Percentiles rank a stretch among this genome's conserved stretches.
Conservation (phyloP, 73 alveolate species). For the Paramecium tetraurelia region DNA sequence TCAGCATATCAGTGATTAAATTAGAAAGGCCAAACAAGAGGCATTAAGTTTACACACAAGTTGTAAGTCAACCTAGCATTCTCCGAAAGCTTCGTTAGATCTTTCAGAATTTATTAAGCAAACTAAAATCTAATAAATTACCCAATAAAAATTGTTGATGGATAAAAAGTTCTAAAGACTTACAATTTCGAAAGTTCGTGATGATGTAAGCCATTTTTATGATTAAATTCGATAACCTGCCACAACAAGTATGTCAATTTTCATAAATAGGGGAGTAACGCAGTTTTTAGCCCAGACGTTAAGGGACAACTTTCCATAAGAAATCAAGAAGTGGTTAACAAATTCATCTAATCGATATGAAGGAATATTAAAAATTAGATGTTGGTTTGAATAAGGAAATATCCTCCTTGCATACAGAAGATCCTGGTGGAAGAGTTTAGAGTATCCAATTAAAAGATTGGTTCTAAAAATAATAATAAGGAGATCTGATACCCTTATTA, state of each 20-base stretch:
- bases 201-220: constrained; percentile 44
- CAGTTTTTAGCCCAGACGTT: neutral
- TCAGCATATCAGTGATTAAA: neutral
- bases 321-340: neutral
- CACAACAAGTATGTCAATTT: neutral
- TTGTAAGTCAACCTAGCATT: neutral
- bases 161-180: neutral
- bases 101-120: neutral
- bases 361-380: neutral
- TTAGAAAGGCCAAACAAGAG: neutral
- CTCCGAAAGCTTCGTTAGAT: neutral
- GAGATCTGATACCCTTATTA: neutral
- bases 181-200: neutral
- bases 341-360: neutral
- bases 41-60: neutral
- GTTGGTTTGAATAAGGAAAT: neutral
- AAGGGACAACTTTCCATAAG: neutral
- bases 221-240: neutral
- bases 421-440: constrained; percentile 26
- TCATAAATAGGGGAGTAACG: constrained; percentile 4
- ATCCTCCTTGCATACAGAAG: neutral
- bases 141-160: neutral
- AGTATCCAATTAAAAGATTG: constrained; percentile 21
- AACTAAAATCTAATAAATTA: neutral
- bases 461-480: neutral